Conservation (phyloP, 306 rosid genomes). For the Quercus mongolica region DNA sequence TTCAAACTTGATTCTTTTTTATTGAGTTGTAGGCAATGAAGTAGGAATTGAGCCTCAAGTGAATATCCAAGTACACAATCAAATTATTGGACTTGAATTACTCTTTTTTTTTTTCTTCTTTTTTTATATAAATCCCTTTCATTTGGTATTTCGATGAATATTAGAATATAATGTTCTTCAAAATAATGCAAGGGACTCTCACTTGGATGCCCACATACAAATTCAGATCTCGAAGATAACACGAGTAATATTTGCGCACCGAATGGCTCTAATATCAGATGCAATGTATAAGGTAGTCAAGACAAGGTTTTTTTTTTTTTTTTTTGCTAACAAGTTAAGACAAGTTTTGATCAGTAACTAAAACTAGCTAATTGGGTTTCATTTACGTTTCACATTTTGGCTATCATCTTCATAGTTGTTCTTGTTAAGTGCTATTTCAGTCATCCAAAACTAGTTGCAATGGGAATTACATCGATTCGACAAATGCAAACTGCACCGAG, state of each 20-base stretch:
- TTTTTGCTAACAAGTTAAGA: background rate
- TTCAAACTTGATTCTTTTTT: background rate
- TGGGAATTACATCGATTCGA: constrained; percentile 17
- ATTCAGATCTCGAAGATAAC: background rate
- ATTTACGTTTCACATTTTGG: background rate
- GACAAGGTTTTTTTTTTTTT: background rate
- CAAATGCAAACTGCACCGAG: background rate
- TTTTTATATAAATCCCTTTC: background rate
- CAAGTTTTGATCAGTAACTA: background rate
- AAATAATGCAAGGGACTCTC: constrained; percentile 4
- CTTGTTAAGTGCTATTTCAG: background rate
- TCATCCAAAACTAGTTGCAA: constrained; percentile 16
- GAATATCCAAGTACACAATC: constrained; percentile 14
- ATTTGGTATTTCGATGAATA: background rate
- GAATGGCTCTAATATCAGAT: constrained; percentile 25
- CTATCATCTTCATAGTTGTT: no score
- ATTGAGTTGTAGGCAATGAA: constrained; percentile 21
- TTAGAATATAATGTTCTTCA: background rate
- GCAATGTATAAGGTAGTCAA: constrained; percentile 11
- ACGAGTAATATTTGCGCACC: background rate
- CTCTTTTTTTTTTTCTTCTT: background rate
- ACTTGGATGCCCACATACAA: constrained; percentile 24
- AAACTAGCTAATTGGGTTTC: background rate
- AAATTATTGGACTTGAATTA: background rate
- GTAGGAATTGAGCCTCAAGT: no score